Evolutionary conservation across 1,284 basidiomycete species (phyloP), one percentile per base, ranked within the genome.

Genomic region (Cryptococcus sp.): DNA sequence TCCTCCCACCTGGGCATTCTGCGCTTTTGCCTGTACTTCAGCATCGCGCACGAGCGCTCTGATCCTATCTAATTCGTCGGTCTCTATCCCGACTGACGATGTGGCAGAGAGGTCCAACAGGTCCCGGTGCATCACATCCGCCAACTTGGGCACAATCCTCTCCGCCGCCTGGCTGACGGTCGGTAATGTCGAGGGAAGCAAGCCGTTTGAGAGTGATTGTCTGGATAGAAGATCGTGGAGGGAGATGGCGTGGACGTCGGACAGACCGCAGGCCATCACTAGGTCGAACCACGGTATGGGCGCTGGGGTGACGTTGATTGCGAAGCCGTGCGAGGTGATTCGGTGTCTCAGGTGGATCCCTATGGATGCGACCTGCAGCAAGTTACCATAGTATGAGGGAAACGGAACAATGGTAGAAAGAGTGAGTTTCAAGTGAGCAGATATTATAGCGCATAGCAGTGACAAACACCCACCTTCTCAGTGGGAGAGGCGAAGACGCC

Each of bases 271-370:
- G 0, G 96, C 95, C 1, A 95, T 86, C 45, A 99, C 85, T 58
- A 85, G 81, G 68, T 88, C 83, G 74, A 99, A 98, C 89, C 95
- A 97, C 16, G 79, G 70, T 17, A 86, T 74, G 2, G 91, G 91
- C 64, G 93, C 87, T 17, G 80, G 78, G 0, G 91, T 92, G 58
- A 98, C 82, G 76, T 99, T 99, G 73, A 98, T 81, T 2, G 94
- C 86, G 77, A 99, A 97, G 0, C 96, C 96, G 75, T 99, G 96
- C 20, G 88, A 90, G 38, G 93, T 93, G 58, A 99, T 84, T 39
- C 95, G 85, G 72, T 98, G 93, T 50, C 93, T 86, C 42, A 99
- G 88, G 78, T 98, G 94, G 52, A 99, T 92, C 50, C 96, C 96
- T 59, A 99, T 95, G 60, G 92, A 95, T 8, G 87, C 91, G 66